Conservation (phyloP, 345 rosid species). For the Eucalyptus decipiens region DNA sequence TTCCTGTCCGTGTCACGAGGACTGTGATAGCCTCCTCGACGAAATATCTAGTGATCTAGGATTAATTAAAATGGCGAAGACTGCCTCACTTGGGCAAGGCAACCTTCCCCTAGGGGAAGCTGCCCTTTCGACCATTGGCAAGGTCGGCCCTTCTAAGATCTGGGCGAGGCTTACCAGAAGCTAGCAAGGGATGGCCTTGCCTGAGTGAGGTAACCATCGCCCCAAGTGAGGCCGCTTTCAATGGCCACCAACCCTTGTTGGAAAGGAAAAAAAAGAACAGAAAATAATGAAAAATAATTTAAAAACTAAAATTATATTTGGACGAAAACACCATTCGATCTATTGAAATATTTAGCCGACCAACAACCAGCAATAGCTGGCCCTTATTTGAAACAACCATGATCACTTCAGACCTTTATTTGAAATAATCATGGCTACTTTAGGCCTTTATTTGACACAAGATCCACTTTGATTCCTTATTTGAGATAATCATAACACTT, state of each 20-base stretch:
- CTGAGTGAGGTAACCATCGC: accelerated
- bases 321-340: too few relatives aligned
- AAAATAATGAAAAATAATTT: too few relatives aligned
- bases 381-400: too few relatives aligned
- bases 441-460: too few relatives aligned
- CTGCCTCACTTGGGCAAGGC: too few relatives aligned
- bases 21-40: neutral
- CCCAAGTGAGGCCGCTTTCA: too few relatives aligned
- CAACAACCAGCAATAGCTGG: accelerated
- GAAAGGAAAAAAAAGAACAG: too few relatives aligned
- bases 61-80: neutral
- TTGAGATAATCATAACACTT: accelerated
- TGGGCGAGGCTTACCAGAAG: accelerated
- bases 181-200: too few relatives aligned
- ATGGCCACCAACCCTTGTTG: accelerated
- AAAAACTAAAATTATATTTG: too few relatives aligned
- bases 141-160: accelerated
- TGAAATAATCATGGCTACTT: too few relatives aligned
- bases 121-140: accelerated
- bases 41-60: neutral
- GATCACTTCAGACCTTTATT: accelerated
- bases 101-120: too few relatives aligned
- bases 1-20: neutral
- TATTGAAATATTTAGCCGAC: too few relatives aligned
- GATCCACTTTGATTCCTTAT: accelerated